Base-by-base conservation (phyloP, 2,329 filamentous ascomycete genomes). In the Fusarium graminum region DNA sequence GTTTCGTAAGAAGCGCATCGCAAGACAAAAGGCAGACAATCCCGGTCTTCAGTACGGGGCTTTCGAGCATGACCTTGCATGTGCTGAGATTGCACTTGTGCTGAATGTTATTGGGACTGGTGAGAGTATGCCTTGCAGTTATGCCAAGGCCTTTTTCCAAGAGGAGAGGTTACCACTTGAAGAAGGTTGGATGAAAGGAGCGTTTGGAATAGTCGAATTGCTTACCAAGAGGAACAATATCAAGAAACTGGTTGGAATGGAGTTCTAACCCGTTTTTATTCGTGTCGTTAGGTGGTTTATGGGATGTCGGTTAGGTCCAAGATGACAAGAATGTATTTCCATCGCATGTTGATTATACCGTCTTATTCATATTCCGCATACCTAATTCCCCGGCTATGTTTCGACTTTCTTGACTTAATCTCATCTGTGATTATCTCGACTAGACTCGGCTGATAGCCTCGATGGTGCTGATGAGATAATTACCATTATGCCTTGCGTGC, bases 31-130 rank as follows among this genome's bases (percentile, higher is more conserved):
- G 39, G 52, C 58, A 16, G 63, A 59, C 32, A 72, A 71, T 16
- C 66, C 65, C 2, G 50, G 45, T 7, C 36, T 67, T n/a, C 22
- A 34, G 5, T 72, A 72, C 39, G 63, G 44, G 8, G 26, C 51
- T 10, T 52, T 57, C 11, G 53, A 72, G 38, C 68, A 66, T 17
- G 52, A 66, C 10, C 54, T 72, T 19, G 58, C 63, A 1, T 72
- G 67, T 16, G 53, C 58, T 25, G 69, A 72, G 40, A 71, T 72
- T 38, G 59, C 67, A 2, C 58, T 72, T 6, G 39, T 72, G 13
- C 58, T 72, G 11, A 60, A 64, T 13, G 55, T 69, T 4, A 61
- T 72, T 29, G 70, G 70, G 2, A 63, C 64, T 25, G 68, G 69
- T 9, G 43, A 60, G 0, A 51, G 41, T 9, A 30, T 71, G 8